phyloP scores from a whole-genome alignment of 1,284 basidiomycete genomes.

The Sanghuangporus baumii region DNA sequence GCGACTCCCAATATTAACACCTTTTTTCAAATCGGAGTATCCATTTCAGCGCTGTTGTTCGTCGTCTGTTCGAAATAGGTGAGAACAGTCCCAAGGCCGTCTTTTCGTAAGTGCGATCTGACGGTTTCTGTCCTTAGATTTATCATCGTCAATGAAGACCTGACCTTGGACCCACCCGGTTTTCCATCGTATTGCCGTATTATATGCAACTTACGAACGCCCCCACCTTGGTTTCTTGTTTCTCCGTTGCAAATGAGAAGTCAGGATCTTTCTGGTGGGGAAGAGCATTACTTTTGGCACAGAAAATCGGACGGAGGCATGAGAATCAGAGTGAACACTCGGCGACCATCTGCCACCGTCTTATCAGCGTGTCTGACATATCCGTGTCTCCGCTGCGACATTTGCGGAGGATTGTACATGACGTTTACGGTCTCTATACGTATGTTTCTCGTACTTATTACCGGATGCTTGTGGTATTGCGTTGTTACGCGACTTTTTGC shows the following conservation, averaged over 20 bases:
- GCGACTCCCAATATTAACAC: not conserved
- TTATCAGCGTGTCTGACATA: conserved; percentile 2
- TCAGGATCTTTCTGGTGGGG: conserved; percentile 1
- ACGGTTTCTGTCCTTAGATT: not conserved
- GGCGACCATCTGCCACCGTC: not conserved
- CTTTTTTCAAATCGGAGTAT: not conserved
- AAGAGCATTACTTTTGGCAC: not conserved
- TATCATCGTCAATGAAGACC: not conserved
- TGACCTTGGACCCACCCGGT: not conserved
- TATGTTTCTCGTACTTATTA: not conserved
- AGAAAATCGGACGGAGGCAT: conserved; percentile 1
- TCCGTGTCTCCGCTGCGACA: not conserved
- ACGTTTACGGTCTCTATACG: not conserved
- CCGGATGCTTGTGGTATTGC: not conserved
- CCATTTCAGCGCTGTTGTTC: not conserved
- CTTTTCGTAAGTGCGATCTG: not conserved
- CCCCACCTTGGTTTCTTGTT: conserved; percentile 2
- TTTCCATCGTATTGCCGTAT: not conserved
- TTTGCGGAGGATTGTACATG: not conserved
- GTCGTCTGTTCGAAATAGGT: not conserved
- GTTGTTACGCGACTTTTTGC: not conserved
- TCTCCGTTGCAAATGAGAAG: not conserved
- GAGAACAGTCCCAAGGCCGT: not conserved
- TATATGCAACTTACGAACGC: not conserved
- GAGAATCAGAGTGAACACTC: not conserved